These are phyloP conservation scores for Sextonia rubra DNA, from an alignment of 164 flowering plant species.

Conservation along the genomic window DNA sequence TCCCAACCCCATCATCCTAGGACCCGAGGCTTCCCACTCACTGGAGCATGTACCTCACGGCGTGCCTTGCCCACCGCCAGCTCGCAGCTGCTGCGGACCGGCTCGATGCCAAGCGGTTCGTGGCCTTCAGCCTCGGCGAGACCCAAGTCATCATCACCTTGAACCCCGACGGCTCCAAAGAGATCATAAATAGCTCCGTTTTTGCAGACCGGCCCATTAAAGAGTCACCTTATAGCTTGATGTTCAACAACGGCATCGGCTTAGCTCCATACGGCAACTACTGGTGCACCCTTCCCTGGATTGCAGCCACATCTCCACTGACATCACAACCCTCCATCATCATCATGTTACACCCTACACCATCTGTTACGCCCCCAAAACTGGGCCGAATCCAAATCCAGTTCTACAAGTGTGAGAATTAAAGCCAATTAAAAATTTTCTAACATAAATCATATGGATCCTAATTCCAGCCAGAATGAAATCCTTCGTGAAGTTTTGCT, in stretches of 20 bases:
- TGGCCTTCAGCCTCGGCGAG: slow-evolving; percentile 46
- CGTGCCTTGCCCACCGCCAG: slow-evolving; percentile 32
- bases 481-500: too few species aligned
- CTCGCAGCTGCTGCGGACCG: slow-evolving; percentile 27
- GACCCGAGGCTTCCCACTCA: slow-evolving; percentile 39
- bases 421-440: too few species aligned
- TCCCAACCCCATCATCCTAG: slow-evolving; percentile 20
- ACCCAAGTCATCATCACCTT: slow-evolving; percentile 34
- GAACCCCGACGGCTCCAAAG: slow-evolving; percentile 37
- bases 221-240: slow-evolving; percentile 36
- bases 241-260: slow-evolving; percentile 48
- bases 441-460: too few species aligned
- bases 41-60: slow-evolving; percentile 35
- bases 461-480: too few species aligned
- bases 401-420: too few species aligned
- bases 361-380: too few species aligned
- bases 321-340: too few species aligned
- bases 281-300: slow-evolving; percentile 41
- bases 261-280: slow-evolving; percentile 45
- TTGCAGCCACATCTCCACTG: slow-evolving; percentile 37
- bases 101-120: slow-evolving; percentile 27
- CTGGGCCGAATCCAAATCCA: too few species aligned
- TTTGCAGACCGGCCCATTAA: slow-evolving; percentile 46
- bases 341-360: too few species aligned
- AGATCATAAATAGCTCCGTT: slow-evolving; percentile 33